Evolutionary conservation across 345 rosid genomes (phyloP), one percentile per base, ranked within the genome.

Genomic region (Citropsis articulata): DNA sequence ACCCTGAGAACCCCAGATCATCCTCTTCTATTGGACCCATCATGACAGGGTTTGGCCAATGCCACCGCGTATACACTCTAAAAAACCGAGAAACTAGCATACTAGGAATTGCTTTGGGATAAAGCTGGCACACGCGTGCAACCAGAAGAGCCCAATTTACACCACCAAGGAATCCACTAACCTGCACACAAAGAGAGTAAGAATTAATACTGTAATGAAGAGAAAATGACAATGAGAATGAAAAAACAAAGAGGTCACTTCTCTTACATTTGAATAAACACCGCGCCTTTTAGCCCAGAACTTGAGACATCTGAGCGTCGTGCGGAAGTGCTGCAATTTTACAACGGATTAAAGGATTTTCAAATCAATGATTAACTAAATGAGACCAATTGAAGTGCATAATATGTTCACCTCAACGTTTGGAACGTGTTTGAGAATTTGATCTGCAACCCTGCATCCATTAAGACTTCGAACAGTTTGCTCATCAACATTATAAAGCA

Each of bases 371-470:
- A 19, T 22, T 14, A 72, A 53, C 63, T 59, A 35, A 27, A 70
- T 28, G 71, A 74, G 53, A 61, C 35, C 62, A 38, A 33, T 10
- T 36, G 4, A 36, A 42, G 69, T 21, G 77, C 45, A 66, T 40
- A 55, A 36, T 66, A 60, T 55, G 73, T 76, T 80, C 77, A 92
- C 99, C 99, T 95, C 90, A 79, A 89, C 82, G 81, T 91, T 90
- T 57, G 99, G 98, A 85, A 95, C 94, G 31, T 91, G 94, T 81
- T 89, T 93, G 28, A 95, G 90, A 80, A 95, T 95, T 87, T 91
- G 98, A 84, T 93, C 98, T 40, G 99, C 98, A 85, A 92, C 99
- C 83, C 98, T 86, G 88, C 99, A 95, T 12, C 99, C 99, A 84
- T 93, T 93, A 79, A 95, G 99, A 83, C 99, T 95, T 65, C 97